Conservation (phyloP, 106 monocot species). For the Allium sativum region DNA sequence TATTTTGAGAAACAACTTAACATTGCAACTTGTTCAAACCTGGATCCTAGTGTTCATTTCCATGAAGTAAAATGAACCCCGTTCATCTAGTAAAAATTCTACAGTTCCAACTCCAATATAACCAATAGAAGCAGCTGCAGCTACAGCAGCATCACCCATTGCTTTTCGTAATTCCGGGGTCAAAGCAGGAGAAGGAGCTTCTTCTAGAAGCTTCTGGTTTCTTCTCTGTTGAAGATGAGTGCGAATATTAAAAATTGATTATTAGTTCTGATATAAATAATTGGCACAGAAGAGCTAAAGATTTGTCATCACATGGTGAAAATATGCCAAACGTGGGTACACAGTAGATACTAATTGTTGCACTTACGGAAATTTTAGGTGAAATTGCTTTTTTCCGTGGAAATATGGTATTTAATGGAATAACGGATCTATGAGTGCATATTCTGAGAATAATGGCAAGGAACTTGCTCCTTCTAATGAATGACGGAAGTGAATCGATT, state of each 20-base stretch:
- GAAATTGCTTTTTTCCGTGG: too few relatives aligned
- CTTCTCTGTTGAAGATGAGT: conserved; percentile 48
- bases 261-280: too few relatives aligned
- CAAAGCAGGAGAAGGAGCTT: conserved; percentile 94
- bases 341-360: too few relatives aligned
- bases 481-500: too few relatives aligned
- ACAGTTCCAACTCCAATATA: conserved; percentile 95
- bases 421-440: too few relatives aligned
- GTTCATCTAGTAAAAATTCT: conserved; percentile 90
- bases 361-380: too few relatives aligned
- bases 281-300: too few relatives aligned
- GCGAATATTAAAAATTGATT: background rate
- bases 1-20: background rate
- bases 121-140: conserved; percentile 89
- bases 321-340: too few relatives aligned
- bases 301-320: too few relatives aligned
- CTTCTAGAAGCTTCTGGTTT: conserved; percentile 91
- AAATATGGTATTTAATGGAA: too few relatives aligned
- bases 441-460: too few relatives aligned
- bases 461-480: too few relatives aligned
- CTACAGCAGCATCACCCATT: conserved; percentile 96
- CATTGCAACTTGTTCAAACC: conserved; percentile 25
- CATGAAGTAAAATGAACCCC: conserved; percentile 87
- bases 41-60: conserved; percentile 99
- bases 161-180: conserved; percentile 83